phyloP scores from a whole-genome alignment of 192 early-diverging fungal genomes.

The Podila clonocystis region DNA sequence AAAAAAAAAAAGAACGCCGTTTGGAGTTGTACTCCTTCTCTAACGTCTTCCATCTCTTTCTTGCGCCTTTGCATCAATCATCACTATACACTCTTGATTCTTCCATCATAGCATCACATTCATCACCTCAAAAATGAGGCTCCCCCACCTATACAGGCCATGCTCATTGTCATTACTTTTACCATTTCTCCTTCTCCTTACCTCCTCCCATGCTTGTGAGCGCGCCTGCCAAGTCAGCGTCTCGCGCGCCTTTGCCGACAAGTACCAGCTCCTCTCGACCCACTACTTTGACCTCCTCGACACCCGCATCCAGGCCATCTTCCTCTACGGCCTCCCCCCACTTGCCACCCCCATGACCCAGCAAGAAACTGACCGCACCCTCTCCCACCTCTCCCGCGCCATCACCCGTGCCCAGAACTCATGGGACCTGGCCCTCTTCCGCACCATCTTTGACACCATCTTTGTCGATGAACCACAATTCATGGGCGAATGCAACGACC shows the following conservation, averaged over 20 bases:
- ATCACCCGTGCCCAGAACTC: slow-evolving; percentile 33
- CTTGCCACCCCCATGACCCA: slow-evolving; percentile 25
- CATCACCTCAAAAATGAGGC: too few relatives aligned
- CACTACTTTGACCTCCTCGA: slow-evolving; percentile 25
- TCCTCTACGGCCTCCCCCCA: slow-evolving; percentile 28
- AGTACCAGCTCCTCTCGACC: slow-evolving; percentile 48
- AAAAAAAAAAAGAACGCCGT: too few relatives aligned
- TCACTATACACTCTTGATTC: too few relatives aligned
- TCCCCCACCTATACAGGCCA: neutral
- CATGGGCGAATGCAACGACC: slow-evolving; percentile 66
- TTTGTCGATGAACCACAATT: slow-evolving; percentile 60
- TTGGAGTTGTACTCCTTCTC: too few relatives aligned
- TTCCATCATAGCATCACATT: neutral
- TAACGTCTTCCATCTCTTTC: too few relatives aligned
- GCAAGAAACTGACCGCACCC: slow-evolving; percentile 16
- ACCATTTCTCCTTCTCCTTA: neutral
- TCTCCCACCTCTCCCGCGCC: slow-evolving; percentile 6
- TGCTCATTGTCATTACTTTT: slow-evolving; percentile 3
- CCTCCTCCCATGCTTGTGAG: slow-evolving; percentile 50
- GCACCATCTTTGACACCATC: slow-evolving; percentile 46
- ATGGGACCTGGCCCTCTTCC: slow-evolving; percentile 36
- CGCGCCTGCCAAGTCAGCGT: slow-evolving; percentile 55
- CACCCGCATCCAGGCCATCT: slow-evolving; percentile 9
- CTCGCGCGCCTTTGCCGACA: slow-evolving; percentile 53
- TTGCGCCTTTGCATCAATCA: too few relatives aligned